Evolutionary conservation across 805 yeast genomes (phyloP).

Genomic region (Metschnikowia peoriensis): DNA sequence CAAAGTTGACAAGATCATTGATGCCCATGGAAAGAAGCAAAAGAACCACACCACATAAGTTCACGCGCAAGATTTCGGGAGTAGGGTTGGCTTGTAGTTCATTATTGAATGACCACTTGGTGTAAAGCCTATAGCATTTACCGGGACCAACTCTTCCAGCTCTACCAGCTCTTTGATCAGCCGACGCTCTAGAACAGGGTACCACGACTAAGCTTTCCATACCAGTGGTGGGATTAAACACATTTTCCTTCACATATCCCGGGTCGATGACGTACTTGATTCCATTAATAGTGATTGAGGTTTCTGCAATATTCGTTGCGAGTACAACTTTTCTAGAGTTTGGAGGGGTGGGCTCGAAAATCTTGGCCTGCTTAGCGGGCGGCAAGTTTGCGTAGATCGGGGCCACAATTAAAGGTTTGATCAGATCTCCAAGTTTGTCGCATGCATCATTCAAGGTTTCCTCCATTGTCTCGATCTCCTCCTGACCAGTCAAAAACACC

Average conservation of each 20-base stretch:
- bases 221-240: conserved; percentile 40
- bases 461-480: conserved; percentile 84
- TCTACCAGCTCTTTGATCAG: conserved; percentile 48
- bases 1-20: conserved; percentile 76
- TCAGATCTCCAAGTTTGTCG: conserved; percentile 55
- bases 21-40: conserved; percentile 81
- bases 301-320: conserved; percentile 85
- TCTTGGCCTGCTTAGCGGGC: conserved; percentile 72
- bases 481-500: conserved; percentile 94
- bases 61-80: conserved; percentile 90
- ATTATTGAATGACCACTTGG: conserved; percentile 74
- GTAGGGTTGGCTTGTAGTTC: conserved; percentile 79
- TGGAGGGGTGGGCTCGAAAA: conserved; percentile 85
- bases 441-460: conserved; percentile 69
- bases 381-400: conserved; percentile 94
- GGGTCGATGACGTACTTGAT: conserved; percentile 43
- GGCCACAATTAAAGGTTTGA: conserved; percentile 65
- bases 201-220: conserved; percentile 47
- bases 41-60: conserved; percentile 72
- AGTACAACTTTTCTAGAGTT: conserved; percentile 80
- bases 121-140: conserved; percentile 69
- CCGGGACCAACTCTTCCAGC: conserved; percentile 50
- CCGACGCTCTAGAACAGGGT: conserved; percentile 46
- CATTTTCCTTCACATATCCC: conserved; percentile 46
- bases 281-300: conserved; percentile 47